Base-by-base conservation (phyloP, 179 eudicot genomes). In the Silene vulgaris region DNA sequence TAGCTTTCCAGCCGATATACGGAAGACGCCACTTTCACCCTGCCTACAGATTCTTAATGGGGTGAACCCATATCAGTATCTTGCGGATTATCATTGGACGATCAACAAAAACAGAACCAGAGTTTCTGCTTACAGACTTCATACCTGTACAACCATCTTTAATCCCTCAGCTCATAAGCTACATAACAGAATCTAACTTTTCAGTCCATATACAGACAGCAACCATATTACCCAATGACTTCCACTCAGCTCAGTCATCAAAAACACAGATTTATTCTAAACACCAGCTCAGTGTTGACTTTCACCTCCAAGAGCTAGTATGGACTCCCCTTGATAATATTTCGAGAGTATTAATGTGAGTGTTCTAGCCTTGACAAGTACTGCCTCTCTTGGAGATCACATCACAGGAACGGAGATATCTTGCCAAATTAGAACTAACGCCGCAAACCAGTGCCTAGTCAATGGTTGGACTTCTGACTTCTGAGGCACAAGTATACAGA, bases 341-440 rank as follows among this genome's bases (percentile, higher is more conserved):
- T 16, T 30, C 43, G 21, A 65, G 43, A 65, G 45, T 40, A 65
- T 21, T 20, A 20, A 19, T 13, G 14, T 0, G 3, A 8, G 65
- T 62, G 30, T 12, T 62, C 14, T 62, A 8, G 65, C 65, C 32
- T 62, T 28, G 13, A 62, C 16, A 65, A 30, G 37, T 65, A 30
- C 69, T 14, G 69, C 43, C 45, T 65, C 30, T 30, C 43, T 65
- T 7, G 20, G 45, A 65, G 19, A 65, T 30, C 43, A 65, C n/a
- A 30, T 65, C 69, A 30, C 69, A 65, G 4, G 30, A 65, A 65
- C 69, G 32, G 43, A 65, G 69, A 65, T 6, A 29, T 29, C 8
- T 65, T 19, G 20, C 69, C 69, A 14, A 62, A 26, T 7, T 12
- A 20, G 65, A 32, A 62, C 30, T 11, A 62, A 8, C 3, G 29